Evolutionary conservation across 164 flowering plant species (phyloP).

Genomic region (Stephania yunnanensis): DNA sequence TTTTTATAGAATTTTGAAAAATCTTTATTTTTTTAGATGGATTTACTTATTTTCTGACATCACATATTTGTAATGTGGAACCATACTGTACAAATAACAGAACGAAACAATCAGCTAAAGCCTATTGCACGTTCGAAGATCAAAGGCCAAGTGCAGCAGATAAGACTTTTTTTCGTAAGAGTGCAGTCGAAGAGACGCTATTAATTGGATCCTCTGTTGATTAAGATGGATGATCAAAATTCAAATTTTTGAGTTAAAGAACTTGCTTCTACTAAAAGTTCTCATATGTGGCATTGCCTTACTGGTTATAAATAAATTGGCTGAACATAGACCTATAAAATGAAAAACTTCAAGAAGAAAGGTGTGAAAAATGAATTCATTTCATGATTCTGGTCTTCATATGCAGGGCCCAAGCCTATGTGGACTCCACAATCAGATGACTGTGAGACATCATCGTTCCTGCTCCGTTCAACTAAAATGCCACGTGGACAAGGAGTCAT

Average conservation of each 20-base stretch:
- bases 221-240: not conserved
- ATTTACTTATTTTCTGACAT: not conserved
- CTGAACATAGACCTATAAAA: not conserved
- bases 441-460: slow-evolving; percentile 20
- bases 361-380: not conserved
- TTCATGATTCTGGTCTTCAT: not conserved
- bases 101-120: not conserved
- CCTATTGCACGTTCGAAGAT: not conserved
- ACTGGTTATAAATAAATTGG: not conserved
- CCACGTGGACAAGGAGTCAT: slow-evolving; percentile 20
- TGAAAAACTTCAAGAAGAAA: not conserved
- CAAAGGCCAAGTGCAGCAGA: not conserved
- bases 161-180: not conserved
- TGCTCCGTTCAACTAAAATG: slow-evolving; percentile 29
- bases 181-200: not conserved
- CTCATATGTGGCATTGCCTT: not conserved
- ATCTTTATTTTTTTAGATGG: not conserved
- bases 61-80: not conserved
- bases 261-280: not conserved
- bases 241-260: not conserved
- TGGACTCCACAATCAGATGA: slow-evolving; percentile 23
- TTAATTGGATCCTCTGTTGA: not conserved
- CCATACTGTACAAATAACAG: not conserved
- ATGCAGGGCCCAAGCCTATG: slow-evolving; percentile 29
- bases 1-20: not conserved